Conservation (phyloP, 352 stramenopile genomes). For the Blastocystis sp. region DNA sequence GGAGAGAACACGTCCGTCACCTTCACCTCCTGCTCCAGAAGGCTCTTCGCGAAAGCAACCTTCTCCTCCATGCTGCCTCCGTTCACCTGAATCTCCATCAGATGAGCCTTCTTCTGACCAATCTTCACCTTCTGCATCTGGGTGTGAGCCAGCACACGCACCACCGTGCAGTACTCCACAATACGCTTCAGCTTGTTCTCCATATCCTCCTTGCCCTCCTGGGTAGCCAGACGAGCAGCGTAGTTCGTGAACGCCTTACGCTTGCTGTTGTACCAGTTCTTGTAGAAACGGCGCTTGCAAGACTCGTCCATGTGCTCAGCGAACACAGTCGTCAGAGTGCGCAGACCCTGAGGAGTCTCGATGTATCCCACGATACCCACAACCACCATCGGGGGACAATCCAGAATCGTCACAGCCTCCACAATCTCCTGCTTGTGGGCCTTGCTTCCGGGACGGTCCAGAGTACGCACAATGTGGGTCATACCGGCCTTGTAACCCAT, state of each 20-base stretch:
- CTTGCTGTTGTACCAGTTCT: slow-evolving; percentile 99
- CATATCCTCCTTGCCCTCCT: slow-evolving; percentile 75
- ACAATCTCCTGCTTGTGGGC: slow-evolving; percentile 98
- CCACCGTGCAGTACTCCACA: slow-evolving; percentile 97
- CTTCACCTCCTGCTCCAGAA: slow-evolving; percentile 97
- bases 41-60: slow-evolving; percentile 94
- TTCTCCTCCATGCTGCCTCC: slow-evolving; percentile 88
- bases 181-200: slow-evolving; percentile 95
- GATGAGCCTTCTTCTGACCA: slow-evolving; percentile 97
- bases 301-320: slow-evolving; percentile 96
- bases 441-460: slow-evolving; percentile 95
- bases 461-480: slow-evolving; percentile 96
- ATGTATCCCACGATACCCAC: slow-evolving; percentile 98
- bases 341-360: slow-evolving; percentile 93
- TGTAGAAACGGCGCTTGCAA: slow-evolving; percentile 98
- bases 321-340: slow-evolving; percentile 96
- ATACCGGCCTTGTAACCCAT: slow-evolving; percentile 99
- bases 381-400: slow-evolving; percentile 96
- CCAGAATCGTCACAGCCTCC: slow-evolving; percentile 96
- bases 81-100: slow-evolving; percentile 99
- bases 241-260: slow-evolving; percentile 99
- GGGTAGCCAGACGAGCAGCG: slow-evolving; percentile 91
- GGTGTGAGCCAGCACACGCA: slow-evolving; percentile 97
- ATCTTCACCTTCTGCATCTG: slow-evolving; percentile 98
- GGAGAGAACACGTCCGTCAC: slow-evolving; percentile 85